Evolutionary conservation across 2,329 filamentous ascomycete genomes (phyloP).

Genomic region (Fusarium bulbicola): DNA sequence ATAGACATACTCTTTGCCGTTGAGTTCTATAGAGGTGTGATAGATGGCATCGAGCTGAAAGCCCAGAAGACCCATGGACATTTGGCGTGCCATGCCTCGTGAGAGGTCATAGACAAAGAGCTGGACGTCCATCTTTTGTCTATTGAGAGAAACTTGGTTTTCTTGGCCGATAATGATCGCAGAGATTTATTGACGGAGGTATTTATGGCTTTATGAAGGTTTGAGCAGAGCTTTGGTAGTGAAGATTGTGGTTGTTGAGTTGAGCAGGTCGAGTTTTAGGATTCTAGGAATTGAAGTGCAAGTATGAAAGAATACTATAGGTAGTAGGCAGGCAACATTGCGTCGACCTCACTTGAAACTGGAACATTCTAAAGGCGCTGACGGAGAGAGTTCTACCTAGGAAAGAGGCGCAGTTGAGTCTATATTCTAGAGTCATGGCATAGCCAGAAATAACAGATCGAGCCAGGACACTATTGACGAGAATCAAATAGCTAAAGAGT

Average conservation of each 20-base stretch:
- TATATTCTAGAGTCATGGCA: neutral
- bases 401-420: neutral
- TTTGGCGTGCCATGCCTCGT: conserved; percentile 62
- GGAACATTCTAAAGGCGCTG: conserved; percentile 40
- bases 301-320: neutral
- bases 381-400: conserved; percentile 12
- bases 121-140: conserved; percentile 72
- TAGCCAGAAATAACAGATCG: neutral
- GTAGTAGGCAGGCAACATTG: conserved; percentile 36
- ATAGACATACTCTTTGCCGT: conserved; percentile 88
- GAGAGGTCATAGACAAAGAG: conserved; percentile 84
- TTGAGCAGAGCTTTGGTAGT: neutral
- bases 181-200: neutral
- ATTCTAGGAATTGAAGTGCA: neutral
- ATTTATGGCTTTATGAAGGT: neutral
- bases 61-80: conserved; percentile 63
- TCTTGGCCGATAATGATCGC: neutral
- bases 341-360: conserved; percentile 30
- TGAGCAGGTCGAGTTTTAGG: neutral
- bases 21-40: conserved; percentile 89
- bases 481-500: neutral
- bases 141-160: neutral
- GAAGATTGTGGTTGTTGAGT: neutral
- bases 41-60: conserved; percentile 89
- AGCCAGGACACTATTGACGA: neutral